These are phyloP conservation scores for Lunularia cruciata DNA, from an alignment of 225 moss, liverwort and hornwort genomes.

Conservation along the genomic window DNA sequence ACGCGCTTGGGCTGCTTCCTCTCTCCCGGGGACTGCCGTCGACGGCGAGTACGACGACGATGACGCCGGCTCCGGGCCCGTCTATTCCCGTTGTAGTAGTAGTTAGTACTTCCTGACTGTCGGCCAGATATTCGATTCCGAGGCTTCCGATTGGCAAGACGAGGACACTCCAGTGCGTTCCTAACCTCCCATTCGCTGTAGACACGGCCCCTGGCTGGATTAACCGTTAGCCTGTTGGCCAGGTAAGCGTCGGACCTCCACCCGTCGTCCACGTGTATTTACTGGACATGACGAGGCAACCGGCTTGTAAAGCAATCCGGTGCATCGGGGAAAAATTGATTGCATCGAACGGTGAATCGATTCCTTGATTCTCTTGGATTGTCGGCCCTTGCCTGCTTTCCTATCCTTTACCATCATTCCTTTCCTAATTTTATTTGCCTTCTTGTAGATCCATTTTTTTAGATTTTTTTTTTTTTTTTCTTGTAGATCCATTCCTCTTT, in stretches of 20 bases:
- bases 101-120: too few relatives aligned
- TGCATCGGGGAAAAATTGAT: too few relatives aligned
- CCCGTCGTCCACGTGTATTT: neutral
- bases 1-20: neutral
- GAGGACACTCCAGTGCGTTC: neutral
- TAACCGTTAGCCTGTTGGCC: neutral
- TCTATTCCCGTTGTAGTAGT: neutral
- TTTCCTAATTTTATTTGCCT: too few relatives aligned
- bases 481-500: too few relatives aligned
- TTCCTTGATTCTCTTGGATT: too few relatives aligned
- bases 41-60: neutral
- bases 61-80: conserved; percentile 10
- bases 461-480: too few relatives aligned
- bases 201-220: neutral
- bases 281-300: neutral
- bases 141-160: neutral
- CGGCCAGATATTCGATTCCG: neutral
- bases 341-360: too few relatives aligned
- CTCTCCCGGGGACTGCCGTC: neutral
- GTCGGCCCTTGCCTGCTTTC: too few relatives aligned
- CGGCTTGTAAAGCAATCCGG: too few relatives aligned
- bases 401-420: too few relatives aligned
- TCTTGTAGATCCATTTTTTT: too few relatives aligned
- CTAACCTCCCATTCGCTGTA: neutral
- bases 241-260: neutral